Evolutionary conservation across 768 basidiomycete species (phyloP), one percentile per base, ranked within the genome.

Genomic region (Sarcodon sp.): DNA sequence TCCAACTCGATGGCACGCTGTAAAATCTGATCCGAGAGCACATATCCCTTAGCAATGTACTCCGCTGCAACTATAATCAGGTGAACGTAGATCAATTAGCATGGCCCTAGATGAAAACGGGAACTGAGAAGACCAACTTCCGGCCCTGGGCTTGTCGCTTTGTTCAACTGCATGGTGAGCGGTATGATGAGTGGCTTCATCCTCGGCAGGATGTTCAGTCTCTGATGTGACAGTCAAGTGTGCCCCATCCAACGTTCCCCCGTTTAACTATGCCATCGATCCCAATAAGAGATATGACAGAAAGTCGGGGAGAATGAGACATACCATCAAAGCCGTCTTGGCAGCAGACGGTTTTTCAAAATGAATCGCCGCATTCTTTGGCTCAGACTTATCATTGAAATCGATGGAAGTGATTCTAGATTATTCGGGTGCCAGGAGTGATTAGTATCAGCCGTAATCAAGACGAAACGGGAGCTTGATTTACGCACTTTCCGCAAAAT

Each of bases 1-100:
- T 88, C 86, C n/a, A 87, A 67, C 34, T 88, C 84, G 55, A 90
- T 88, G 43, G 88, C 84, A 44, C 75, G 75, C 55, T 84, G 71
- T 43, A 98, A 70, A 55, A 92, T 75, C 44, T 70, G 59, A 59
- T 98, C 93, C 13, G 80, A 79, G 27, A 98, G 73, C 45, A 59
- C 58, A 66, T 98, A 97, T 1, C 94, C 96, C 58, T 77, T 80
- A 1, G 94, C 90, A 41, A 99, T 76, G 64, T 93, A 90, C 63
- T 97, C 94, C 31, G 94, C 93, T 27, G 87, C 85, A 57, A 96
- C 89, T 79, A 59, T 51, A 13, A 49, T 52, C 31, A 3, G 37
- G 4, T 12, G 35, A 27, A 27, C 21, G 21, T 27, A 27, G 21
- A 27, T 34, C 21, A 36, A 33, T 47, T 44, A 49, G 50, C 16